Evolutionary conservation across 106 monocot species (phyloP), one percentile per base, ranked within the genome.

Genomic region (Dactylorhiza incarnata): DNA sequence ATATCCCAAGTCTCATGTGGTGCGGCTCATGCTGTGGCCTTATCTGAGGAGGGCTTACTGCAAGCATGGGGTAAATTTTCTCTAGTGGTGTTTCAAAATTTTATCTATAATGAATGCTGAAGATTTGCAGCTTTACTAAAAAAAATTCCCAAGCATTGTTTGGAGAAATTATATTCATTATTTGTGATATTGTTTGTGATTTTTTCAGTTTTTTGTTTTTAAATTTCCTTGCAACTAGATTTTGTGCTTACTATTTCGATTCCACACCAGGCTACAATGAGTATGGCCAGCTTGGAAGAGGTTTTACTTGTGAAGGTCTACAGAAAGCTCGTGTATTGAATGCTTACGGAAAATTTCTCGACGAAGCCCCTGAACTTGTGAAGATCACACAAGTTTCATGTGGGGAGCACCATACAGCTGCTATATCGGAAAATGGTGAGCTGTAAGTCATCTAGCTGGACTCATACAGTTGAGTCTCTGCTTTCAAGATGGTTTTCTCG

Each of bases 201-300:
- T 48, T 56, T 48, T 16, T 63, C 11, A n/a, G n/a, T 9, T 9
- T 5, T 23, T 24, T 23, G 45, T 43, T 47, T 16, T 74, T 45
- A 7, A 48, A 20, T 20, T 78, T 43, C 11, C 4, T 49, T 10
- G 11, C 6, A 70, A 86, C 70, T 78, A 74, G 83, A 79, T 71
- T 73, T 79, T 3, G 73, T 82, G 67, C 49, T 83, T 81, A 73
- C 71, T 71, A 29, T 87, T 82, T 76, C 86, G 48, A 54, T 75
- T 24, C 72, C 71, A 76, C 84, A 94, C 82, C 90, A 99, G 99
- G 99, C 83, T 94, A 94, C 75, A 99, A 99, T 90, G 99, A 99
- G 80, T 92, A 88, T 83, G 94, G 99, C 75, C 94, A 99, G 75
- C 94, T 94, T 78, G 99, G 99, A 46, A 94, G 94, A 90, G 99